These are phyloP conservation scores for Coemansia sp. DNA, from an alignment of 192 early-diverging fungal species.

Conservation along the genomic window DNA sequence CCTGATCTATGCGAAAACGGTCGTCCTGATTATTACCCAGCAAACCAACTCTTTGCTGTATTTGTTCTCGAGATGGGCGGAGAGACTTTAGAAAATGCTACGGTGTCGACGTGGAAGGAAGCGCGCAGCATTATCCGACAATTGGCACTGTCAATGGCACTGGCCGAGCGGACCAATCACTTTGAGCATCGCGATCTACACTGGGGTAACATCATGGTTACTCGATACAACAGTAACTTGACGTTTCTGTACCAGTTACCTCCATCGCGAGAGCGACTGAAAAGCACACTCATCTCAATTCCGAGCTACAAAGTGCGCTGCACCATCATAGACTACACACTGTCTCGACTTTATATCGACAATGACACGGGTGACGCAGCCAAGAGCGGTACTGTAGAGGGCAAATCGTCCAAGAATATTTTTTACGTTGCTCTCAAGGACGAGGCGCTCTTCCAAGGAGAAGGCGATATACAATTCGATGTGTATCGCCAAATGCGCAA, in stretches of 20 bases:
- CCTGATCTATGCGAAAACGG: slow-evolving; percentile 66
- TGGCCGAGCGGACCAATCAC: slow-evolving; percentile 56
- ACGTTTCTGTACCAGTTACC: slow-evolving; percentile 52
- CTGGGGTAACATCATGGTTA: slow-evolving; percentile 72
- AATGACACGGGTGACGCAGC: slow-evolving; percentile 31
- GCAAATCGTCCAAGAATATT: slow-evolving; percentile 46
- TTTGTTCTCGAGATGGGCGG: slow-evolving; percentile 75
- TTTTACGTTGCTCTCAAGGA: slow-evolving; percentile 59
- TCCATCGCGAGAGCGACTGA: slow-evolving; percentile 28
- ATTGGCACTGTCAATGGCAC: slow-evolving; percentile 58
- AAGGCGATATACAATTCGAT: slow-evolving; percentile 73
- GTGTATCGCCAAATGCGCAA: slow-evolving; percentile 70
- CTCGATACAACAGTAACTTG: slow-evolving; percentile 48
- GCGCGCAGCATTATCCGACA: slow-evolving; percentile 70
- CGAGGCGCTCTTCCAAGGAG: slow-evolving; percentile 55
- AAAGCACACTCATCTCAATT: slow-evolving; percentile 53
- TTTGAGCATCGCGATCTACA: slow-evolving; percentile 74
- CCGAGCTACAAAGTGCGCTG: slow-evolving; percentile 63
- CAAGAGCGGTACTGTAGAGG: slow-evolving; percentile 27
- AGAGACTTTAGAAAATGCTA: slow-evolving; percentile 59
- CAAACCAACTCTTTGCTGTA: slow-evolving; percentile 71
- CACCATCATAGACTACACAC: slow-evolving; percentile 72
- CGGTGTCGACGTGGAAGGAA: slow-evolving; percentile 60
- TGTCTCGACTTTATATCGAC: slow-evolving; percentile 60
- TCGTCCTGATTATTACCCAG: slow-evolving; percentile 67